Conservation (phyloP, 257 asterid genomes). For the Salvia hispanica region DNA sequence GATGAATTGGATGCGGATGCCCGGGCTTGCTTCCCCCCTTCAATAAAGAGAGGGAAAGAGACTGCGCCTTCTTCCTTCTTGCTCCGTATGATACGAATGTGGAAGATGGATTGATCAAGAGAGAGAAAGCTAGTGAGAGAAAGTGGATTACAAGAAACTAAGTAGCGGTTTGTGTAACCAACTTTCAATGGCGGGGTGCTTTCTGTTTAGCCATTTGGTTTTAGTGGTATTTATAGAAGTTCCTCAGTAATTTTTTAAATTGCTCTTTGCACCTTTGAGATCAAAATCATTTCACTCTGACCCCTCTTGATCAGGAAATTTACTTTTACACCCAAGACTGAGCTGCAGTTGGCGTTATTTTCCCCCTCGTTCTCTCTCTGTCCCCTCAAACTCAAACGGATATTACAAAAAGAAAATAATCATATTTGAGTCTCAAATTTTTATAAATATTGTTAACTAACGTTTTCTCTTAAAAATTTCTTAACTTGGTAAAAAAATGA, state of each 20-base stretch:
- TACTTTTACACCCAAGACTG: background rate
- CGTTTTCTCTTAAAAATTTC: no score
- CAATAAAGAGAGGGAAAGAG: no score
- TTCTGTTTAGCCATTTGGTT: constrained; percentile 31
- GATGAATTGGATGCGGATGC: no score
- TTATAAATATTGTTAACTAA: no score
- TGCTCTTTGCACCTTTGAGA: constrained; percentile 16
- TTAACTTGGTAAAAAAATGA: no score
- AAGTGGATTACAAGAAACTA: constrained; percentile 27
- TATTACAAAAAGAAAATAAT: no score
- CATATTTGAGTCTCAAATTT: no score
- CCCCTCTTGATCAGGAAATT: background rate
- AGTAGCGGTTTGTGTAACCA: constrained; percentile 36
- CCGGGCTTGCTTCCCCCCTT: no score
- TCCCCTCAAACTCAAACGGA: no score
- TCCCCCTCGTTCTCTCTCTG: background rate
- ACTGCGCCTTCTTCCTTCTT: constrained; percentile 10
- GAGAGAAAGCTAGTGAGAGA: constrained; percentile 28
- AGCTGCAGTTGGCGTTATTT: background rate
- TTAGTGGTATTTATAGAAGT: constrained; percentile 3
- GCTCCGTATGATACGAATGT: background rate
- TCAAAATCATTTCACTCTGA: background rate
- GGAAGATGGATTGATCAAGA: constrained; percentile 45
- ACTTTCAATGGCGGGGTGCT: constrained; percentile 26
- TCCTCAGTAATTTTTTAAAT: constrained; percentile 5